A percentile compares a stretch with the other conserved stretches of the same genome.
Evolutionary conservation across 2,329 filamentous ascomycete genomes (phyloP).

Genomic region (Dactylellina parvicollis): DNA sequence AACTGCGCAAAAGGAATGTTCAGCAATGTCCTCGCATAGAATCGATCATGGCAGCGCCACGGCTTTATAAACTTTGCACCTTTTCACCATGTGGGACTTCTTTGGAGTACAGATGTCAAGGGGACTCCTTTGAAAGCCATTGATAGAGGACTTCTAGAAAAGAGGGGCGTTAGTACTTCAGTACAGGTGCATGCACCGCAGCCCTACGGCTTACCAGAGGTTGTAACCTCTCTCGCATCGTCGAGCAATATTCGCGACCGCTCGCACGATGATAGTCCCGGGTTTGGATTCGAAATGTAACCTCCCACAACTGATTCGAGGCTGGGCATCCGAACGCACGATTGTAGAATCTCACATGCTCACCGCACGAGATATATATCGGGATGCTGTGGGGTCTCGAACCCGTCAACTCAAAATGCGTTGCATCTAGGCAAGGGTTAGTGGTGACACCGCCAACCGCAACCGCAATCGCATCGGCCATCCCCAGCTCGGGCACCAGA

Average conservation of each 20-base stretch:
- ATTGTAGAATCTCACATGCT: background rate
- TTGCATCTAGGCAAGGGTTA: background rate
- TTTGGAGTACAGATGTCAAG: background rate
- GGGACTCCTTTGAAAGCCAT: background rate
- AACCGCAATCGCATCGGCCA: background rate
- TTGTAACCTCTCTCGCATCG: too few relatives aligned
- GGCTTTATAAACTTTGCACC: background rate
- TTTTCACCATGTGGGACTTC: background rate
- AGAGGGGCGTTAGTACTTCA: background rate
- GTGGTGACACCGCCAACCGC: background rate
- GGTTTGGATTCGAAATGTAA: background rate
- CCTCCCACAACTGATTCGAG: background rate
- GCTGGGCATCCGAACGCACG: background rate
- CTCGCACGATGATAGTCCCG: background rate
- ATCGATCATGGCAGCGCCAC: background rate
- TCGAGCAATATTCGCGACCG: background rate
- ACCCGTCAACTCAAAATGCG: background rate
- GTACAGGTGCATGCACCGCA: background rate
- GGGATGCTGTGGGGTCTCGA: background rate
- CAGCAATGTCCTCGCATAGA: background rate
- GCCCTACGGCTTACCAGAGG: too few relatives aligned
- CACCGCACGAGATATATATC: background rate
- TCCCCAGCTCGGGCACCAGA: background rate
- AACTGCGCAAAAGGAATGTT: background rate
- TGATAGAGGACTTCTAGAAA: background rate